Base-by-base conservation (phyloP, 1,139 yeast species). In the Debaryomyces psychrophilus region DNA sequence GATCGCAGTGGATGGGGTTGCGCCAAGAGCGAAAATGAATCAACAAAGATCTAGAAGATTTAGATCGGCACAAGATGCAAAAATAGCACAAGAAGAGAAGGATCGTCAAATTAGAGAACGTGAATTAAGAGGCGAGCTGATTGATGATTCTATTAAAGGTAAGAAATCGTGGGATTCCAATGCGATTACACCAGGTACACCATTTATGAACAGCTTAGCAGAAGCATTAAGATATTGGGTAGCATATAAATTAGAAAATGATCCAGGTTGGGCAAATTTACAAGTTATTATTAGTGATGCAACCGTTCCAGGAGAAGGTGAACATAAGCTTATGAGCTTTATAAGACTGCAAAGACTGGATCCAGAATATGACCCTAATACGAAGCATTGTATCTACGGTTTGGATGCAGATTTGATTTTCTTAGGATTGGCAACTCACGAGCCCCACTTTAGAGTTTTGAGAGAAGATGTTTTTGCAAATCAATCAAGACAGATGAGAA, bases 241-340 rank as follows among this genome's bases (percentile, higher is more conserved):
- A 28, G 90, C 95, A 22, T 87, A 88, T 59, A 93, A 93, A 62
- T 75, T 93, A 37, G 77, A 90, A 4, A 82, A 81, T 33, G 99
- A 93, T 64, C 87, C 96, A 2, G 90, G 90, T 39, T 93, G 99
- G 99, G 87, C 85, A 39, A 76, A 83, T 44, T 72, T 93, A 38
- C 92, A 89, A 58, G 85, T 93, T 25, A 82, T 93, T 31, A 82
- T 93, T 42, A 87, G 96, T 61, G 99, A 95, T 57, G 97, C 96
- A 43, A 93, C 95, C 27, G 98, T 92, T 9, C 99, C 99, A 1
- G 99, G 99, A 49, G 99, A 93, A 73, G 99, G 99, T 61, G 99
- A 93, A 68, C 99, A 93, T 73, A 93, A 93, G 65, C 86, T 93
- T 57, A 95, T 93, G 99, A 88, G 87, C 55, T 90, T 87, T 61